A percentile compares a stretch with the other conserved stretches of the same genome.
Evolutionary conservation across 2,329 filamentous ascomycete species (phyloP).

Genomic region (Pseudogymnoascus sp.): DNA sequence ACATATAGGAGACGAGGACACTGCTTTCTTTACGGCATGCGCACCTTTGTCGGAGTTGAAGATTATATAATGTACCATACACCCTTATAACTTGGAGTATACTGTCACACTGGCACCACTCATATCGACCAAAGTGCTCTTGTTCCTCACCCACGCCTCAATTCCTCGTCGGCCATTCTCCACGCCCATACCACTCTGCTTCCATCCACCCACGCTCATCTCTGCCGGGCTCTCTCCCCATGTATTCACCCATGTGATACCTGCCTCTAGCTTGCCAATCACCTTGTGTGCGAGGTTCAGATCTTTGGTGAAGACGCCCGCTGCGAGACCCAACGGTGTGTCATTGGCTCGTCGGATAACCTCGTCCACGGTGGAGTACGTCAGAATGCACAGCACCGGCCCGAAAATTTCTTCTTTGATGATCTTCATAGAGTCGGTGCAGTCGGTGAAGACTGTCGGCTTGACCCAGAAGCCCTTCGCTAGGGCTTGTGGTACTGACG

Average conservation of each 20-base stretch:
- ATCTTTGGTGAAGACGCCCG: conserved; percentile 73
- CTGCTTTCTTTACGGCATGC: not conserved
- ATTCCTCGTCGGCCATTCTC: conserved; percentile 78
- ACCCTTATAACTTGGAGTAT: conserved; percentile 51
- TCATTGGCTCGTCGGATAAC: conserved; percentile 66
- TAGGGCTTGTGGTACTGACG: conserved; percentile 32
- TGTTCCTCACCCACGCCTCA: conserved; percentile 75
- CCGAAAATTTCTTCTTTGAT: conserved; percentile 81
- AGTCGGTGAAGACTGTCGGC: conserved; percentile 80
- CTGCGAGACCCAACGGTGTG: conserved; percentile 71
- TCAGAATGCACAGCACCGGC: conserved; percentile 73
- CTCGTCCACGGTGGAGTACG: conserved; percentile 63
- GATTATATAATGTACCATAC: not conserved
- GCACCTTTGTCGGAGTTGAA: not conserved
- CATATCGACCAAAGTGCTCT: conserved; percentile 82
- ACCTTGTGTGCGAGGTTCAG: conserved; percentile 66
- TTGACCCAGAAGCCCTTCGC: conserved; percentile 70
- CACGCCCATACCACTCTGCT: conserved; percentile 77
- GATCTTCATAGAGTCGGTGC: conserved; percentile 74
- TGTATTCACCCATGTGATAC: conserved; percentile 87
- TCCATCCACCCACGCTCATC: conserved; percentile 91
- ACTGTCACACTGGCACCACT: conserved; percentile 57
- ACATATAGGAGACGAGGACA: not conserved
- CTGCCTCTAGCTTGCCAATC: conserved; percentile 63
- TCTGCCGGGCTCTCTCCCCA: conserved; percentile 90